These are phyloP conservation scores for Cicer arietinum DNA, from an alignment of 306 rosid species.

Conservation along the genomic window DNA sequence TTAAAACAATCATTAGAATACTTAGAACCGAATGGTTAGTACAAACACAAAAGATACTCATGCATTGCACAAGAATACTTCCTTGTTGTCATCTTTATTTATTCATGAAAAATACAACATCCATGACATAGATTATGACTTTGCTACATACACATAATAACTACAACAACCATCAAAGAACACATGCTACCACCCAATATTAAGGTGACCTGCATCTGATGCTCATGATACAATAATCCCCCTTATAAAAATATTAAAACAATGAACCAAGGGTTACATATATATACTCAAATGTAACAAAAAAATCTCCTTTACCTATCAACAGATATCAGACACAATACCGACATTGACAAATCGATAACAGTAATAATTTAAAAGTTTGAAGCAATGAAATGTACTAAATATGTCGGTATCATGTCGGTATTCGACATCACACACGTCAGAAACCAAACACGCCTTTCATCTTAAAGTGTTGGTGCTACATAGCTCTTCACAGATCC, in stretches of 20 bases:
- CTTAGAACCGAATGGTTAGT: no score
- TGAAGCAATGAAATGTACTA: no score
- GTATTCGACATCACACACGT: no score
- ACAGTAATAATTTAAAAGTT: no score
- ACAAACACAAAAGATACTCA: not conserved
- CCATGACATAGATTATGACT: conserved; percentile 1
- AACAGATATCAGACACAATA: no score
- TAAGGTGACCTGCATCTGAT: not conserved
- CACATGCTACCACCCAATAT: conserved; percentile 28
- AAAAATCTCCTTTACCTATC: not conserved
- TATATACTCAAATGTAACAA: conserved; percentile 18
- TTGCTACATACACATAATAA: not conserved
- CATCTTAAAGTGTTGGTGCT: not conserved
- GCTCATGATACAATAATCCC: not conserved
- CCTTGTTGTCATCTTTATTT: not conserved
- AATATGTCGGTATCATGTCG: no score
- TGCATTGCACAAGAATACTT: not conserved
- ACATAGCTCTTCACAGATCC: not conserved
- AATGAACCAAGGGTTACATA: conserved; percentile 9
- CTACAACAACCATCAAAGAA: conserved; percentile 23
- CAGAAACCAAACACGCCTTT: not conserved
- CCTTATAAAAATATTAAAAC: conserved; percentile 2
- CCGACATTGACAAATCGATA: no score
- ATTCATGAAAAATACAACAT: conserved; percentile 13
- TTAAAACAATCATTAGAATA: no score